A percentile compares a stretch with the other conserved stretches of the same genome.
phyloP scores from a whole-genome alignment of 169 alveolate species.

The Plasmodium falciparum region DNA sequence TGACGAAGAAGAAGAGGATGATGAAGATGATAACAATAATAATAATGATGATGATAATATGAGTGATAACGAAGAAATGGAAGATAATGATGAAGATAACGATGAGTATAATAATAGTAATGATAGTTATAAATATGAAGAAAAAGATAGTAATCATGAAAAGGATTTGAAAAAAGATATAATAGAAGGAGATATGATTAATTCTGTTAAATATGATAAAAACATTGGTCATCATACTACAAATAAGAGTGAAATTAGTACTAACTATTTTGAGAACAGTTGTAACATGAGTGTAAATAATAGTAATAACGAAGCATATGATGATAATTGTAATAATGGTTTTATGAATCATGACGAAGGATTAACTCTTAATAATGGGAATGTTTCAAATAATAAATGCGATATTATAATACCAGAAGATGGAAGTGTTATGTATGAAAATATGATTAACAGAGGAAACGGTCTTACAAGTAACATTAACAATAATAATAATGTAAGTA shows the following conservation, averaged over 20 bases:
- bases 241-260: conserved; percentile 55
- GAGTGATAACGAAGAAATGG: conserved; percentile 44
- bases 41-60: conserved; percentile 13
- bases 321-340: conserved; percentile 13
- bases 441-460: conserved; percentile 4
- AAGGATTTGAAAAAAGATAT: conserved; percentile 16
- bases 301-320: conserved; percentile 39
- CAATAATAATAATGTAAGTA: too few species aligned
- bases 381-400: conserved; percentile 28
- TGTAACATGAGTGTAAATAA: conserved; percentile 47
- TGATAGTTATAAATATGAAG: conserved; percentile 50
- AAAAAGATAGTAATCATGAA: conserved; percentile 14
- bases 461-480: too few species aligned
- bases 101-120: conserved; percentile 36
- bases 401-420: conserved; percentile 12
- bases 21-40: not conserved
- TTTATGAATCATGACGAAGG: conserved; percentile 50
- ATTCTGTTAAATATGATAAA: conserved; percentile 9
- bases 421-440: conserved; percentile 9
- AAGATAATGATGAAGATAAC: conserved; percentile 51
- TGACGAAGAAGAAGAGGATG: not conserved
- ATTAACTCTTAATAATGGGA: conserved; percentile 18
- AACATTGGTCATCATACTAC: conserved; percentile 2
- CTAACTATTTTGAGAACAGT: conserved; percentile 66
- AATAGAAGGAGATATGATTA: conserved; percentile 18